Evolutionary conservation across 805 yeast genomes (phyloP), one percentile per base, ranked within the genome.

Genomic region (Tetrapisispora arboricola): DNA sequence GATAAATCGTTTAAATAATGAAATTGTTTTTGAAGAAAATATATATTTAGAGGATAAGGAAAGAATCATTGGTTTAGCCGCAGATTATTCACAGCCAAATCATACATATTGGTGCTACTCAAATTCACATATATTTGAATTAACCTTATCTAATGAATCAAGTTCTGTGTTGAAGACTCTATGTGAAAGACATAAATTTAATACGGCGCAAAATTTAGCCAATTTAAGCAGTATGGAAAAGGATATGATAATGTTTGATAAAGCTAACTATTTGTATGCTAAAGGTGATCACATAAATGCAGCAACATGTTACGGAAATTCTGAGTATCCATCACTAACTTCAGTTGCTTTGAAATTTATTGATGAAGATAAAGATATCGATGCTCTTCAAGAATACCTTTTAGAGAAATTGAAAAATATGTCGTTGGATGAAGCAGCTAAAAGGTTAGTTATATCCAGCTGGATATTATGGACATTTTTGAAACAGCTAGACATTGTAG

Each of bases 21-120:
- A 70, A 36, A 53, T 70, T 4, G 73, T 71, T 1, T 68, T 60
- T 38, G 63, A 67, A 29, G 69, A 68, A 30, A 54, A 64, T 1
- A 55, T 75, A 4, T 21, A 24, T 13, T n/a, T 40, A 9, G 27
- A 33, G 5, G 24, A 16, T 6, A 13, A 54, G 33, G 73, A 68
- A 35, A 50, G 56, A 21, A 54, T 72, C 35, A 42, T 68, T 6
- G 80, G 80, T 0, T 54, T 76, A 5, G 52, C 70, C 2, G 66
- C 68, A 1, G 94, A 83, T 50, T 59, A 61, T 39, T 44, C 58
- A 4, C 60, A 61, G 33, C 84, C 19, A 5, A 47, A 47, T 5
- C 50, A 53, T 9, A 61, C 97, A 0, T 83, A 67, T 50, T 92
- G 98, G 98, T 60, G 83, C 3, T 84, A 67, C 50, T 75, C 92